Percentiles rank a stretch among this genome's conserved stretches.
Conservation (phyloP, 805 yeast genomes). For the Pichia paraexigua region DNA sequence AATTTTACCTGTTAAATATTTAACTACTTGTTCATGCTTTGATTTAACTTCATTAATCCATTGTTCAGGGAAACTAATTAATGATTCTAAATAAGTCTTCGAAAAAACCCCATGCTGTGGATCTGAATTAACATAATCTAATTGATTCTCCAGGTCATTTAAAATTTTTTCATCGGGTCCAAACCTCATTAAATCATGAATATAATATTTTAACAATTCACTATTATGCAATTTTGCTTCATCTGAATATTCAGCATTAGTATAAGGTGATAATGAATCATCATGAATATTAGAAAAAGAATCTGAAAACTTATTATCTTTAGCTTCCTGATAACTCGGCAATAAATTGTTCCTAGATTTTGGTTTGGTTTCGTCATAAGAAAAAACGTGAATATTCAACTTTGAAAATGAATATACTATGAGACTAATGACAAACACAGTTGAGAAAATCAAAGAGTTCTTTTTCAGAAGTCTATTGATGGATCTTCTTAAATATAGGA, state of each 20-base stretch:
- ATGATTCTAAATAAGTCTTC: neutral
- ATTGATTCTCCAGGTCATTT: slow-evolving; percentile 1
- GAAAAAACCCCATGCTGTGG: neutral
- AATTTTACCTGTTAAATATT: neutral
- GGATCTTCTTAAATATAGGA: neutral
- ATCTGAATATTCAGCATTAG: neutral
- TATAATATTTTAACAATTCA: neutral
- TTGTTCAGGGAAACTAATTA: slow-evolving; percentile 1
- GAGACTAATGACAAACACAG: neutral
- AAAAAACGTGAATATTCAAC: neutral
- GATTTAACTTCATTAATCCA: slow-evolving; percentile 5
- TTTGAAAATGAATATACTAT: neutral
- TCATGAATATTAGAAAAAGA: neutral
- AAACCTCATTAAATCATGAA: neutral
- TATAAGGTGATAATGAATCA: neutral
- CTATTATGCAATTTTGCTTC: neutral
- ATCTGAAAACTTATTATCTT: neutral
- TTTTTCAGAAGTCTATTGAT: neutral
- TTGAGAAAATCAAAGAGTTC: neutral
- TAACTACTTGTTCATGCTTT: slow-evolving; percentile 3
- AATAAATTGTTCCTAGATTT: neutral
- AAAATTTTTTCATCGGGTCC: neutral
- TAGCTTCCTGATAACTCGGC: neutral
- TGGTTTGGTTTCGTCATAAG: neutral
- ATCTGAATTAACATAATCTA: slow-evolving; percentile 1